These are phyloP conservation scores for Lecanicillium sp. DNA, from an alignment of 2,329 filamentous ascomycete genomes.

Conservation along the genomic window DNA sequence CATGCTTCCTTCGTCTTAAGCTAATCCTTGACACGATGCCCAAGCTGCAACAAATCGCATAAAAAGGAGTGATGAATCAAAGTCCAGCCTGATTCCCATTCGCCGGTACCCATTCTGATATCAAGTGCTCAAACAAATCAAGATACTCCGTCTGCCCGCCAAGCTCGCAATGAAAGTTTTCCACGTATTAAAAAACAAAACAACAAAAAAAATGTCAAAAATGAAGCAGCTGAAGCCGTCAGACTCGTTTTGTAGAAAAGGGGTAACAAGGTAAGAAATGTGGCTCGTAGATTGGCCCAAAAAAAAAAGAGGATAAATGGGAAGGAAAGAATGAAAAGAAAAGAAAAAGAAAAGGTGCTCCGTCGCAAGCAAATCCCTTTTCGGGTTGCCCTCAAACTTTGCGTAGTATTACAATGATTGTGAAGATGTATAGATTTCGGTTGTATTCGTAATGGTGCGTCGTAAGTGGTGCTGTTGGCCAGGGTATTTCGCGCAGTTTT, in stretches of 20 bases:
- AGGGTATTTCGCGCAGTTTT: no score
- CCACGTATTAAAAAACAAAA: slow-evolving; percentile 4
- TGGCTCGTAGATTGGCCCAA: slow-evolving; percentile 8
- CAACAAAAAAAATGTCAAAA: slow-evolving; percentile 4
- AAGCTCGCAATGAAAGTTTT: neutral
- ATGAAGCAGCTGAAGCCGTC: neutral
- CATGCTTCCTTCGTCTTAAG: slow-evolving; percentile 1
- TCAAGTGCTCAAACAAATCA: slow-evolving; percentile 5
- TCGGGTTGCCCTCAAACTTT: neutral
- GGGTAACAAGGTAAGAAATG: neutral
- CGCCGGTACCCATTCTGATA: slow-evolving; percentile 10
- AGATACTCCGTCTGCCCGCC: slow-evolving; percentile 10
- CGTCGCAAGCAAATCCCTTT: neutral
- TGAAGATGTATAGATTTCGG: no score
- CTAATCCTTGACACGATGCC: slow-evolving; percentile 5
- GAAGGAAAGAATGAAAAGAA: no score
- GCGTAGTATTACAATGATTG: no score
- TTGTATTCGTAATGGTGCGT: neutral
- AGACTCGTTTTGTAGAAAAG: neutral
- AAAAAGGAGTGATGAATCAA: slow-evolving; percentile 17
- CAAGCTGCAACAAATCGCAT: slow-evolving; percentile 7
- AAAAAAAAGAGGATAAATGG: slow-evolving; percentile 6
- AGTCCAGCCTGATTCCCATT: slow-evolving; percentile 24
- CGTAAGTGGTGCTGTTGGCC: neutral
- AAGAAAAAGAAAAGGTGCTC: slow-evolving; percentile 3